Evolutionary conservation across 2,329 filamentous ascomycete genomes (phyloP), one percentile per base, ranked within the genome.

Genomic region (Scedosporium aurantiacum): DNA sequence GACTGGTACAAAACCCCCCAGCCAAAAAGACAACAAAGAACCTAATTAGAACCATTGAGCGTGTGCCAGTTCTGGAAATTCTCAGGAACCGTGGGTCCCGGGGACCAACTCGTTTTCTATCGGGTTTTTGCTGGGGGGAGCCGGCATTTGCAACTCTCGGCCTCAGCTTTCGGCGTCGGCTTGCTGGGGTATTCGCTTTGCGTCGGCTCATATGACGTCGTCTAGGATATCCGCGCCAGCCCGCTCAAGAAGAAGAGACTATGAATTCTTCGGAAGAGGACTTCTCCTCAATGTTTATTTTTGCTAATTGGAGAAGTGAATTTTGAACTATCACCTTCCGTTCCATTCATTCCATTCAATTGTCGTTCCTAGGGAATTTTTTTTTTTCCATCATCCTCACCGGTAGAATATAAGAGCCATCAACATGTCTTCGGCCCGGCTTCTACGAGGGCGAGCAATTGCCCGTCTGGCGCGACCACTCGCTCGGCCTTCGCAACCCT

Each of bases 201-300:
- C 57, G 64, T 73, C 72, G 72, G 72, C 72, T 72, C 69, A 72
- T 67, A 64, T 67, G 67, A 67, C 66, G 66, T 70, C 64, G 63
- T 43, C 61, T 58, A 50, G 63, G 32, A 16, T n/a, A 60, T 61
- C 64, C 62, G 64, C 64, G 57, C 58, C 56, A 50, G 23, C 21
- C 37, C 50, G 32, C 32, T 10, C 10, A 12, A 12, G 32, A 52
- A 57, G 32, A 23, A 62, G 28, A 41, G 59, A 60, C 58, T 40
- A 58, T 61, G 58, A 61, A 50, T 55, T 56, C 58, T 45, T 32
- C 14, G 50, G 23, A 25, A 23, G 23, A n/a, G 55, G 14, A 50
- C 16, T 25, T n/a, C 16, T 10, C 27, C 12, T 23, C 14, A 45
- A 61, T 40, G 50, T 50, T 58, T 43, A 61, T 27, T 25, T 40